Percentiles rank a stretch among this genome's conserved stretches.
Conservation (phyloP, 371 early-diverging fungal species). For the Zopfochytrium polystomum region DNA sequence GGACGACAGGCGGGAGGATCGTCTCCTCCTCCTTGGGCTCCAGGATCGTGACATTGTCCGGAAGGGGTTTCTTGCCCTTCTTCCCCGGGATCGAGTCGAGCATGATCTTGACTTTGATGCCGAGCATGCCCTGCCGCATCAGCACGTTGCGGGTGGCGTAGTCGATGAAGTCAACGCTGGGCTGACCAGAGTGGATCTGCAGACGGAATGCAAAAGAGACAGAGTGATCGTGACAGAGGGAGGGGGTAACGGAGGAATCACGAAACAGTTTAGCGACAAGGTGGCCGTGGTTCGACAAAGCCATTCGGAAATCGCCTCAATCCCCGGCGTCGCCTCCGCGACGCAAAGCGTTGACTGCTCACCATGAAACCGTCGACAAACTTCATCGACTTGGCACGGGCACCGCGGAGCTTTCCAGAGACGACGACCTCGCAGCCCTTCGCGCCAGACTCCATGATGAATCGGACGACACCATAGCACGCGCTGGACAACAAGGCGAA, state of each 20-base stretch:
- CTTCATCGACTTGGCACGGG: slow-evolving; percentile 99
- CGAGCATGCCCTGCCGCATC: slow-evolving; percentile 99
- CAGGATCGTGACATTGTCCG: slow-evolving; percentile 96
- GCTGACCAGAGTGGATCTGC: slow-evolving; percentile 99
- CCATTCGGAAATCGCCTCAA: no score
- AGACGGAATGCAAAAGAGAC: no score
- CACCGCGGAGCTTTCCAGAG: slow-evolving; percentile 99
- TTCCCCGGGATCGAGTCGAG: slow-evolving; percentile 95
- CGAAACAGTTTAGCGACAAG: no score
- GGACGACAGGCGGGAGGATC: slow-evolving; percentile 38
- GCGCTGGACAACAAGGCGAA: slow-evolving; percentile 62
- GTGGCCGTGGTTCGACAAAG: no score
- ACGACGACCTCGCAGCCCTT: slow-evolving; percentile 99
- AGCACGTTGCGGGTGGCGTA: slow-evolving; percentile 97
- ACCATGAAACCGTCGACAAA: slow-evolving; percentile 99
- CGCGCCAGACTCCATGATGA: slow-evolving; percentile 99
- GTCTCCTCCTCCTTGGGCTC: slow-evolving; percentile 84
- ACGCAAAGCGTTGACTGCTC: no score
- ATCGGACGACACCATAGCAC: slow-evolving; percentile 97
- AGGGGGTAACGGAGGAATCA: no score
- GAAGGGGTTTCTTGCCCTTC: slow-evolving; percentile 96
- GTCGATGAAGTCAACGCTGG: slow-evolving; percentile 97
- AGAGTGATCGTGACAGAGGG: no score
- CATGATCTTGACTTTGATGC: slow-evolving; percentile 99
- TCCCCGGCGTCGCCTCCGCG: no score